Evolutionary conservation across 73 alveolate genomes (phyloP), one percentile per base, ranked within the genome.

Genomic region (Paramecium biaurelia): DNA sequence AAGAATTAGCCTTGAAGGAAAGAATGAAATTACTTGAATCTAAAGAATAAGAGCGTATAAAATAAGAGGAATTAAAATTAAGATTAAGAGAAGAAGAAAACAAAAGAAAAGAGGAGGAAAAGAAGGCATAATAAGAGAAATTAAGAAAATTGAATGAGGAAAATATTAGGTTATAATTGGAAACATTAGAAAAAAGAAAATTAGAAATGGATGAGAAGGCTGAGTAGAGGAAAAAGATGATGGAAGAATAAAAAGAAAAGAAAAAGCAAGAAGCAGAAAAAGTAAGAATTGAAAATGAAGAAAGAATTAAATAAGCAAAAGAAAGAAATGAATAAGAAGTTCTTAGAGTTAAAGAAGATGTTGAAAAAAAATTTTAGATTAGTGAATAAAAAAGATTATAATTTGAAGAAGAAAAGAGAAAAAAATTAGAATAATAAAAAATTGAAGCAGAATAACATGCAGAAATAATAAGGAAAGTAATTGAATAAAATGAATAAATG

Each of bases 11-110:
- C 2, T 38, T 41, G 15, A 32, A 63, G 70, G 86, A 87, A 18
- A 87, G 45, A 67, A 30, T 32, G 72, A 87, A 67, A 67, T 20
- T 63, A 21, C 14, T 32, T 34, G 93, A 87, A 68, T 37, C 21
- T 28, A 76, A 87, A n/a, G 93, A 87, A 32, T 8, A 67, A 45
- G 87, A 89, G 18, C 76, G 94, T 23, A 30, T 24, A 43, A 82
- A 72, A 32, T 63, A 43, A 41, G 79, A 68, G 28, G 87, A 72
- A 43, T 45, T 30, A 28, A 89, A 43, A 43, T 38, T 26, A 37
- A 89, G 68, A 70, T 35, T 26, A 21, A 89, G 94, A 89, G 94
- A 85, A n/a, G 85, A 85, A 26, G 93, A 85, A 56, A 24, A 20
- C n/a, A 49, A 35, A 56, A 42, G 18, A 57, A 85, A 56, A 57